These are phyloP conservation scores for Crotalaria pallida DNA, from an alignment of 306 rosid genomes.

Conservation along the genomic window DNA sequence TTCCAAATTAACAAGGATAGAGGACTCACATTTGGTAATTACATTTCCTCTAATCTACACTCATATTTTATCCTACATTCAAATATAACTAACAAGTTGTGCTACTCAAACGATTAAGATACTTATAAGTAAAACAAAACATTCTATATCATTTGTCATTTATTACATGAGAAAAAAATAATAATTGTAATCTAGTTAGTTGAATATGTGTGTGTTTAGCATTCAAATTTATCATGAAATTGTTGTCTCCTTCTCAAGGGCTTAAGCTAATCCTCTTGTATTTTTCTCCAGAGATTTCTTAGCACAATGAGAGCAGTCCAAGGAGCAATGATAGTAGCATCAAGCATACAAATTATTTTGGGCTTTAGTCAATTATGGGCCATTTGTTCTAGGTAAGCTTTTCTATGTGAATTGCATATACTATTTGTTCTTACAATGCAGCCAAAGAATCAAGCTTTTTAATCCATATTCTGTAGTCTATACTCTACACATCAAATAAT, in stretches of 20 bases:
- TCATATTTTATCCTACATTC: not conserved
- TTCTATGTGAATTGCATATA: constrained; percentile 4
- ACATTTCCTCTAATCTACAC: constrained; percentile 4
- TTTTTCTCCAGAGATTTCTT: constrained; percentile 66
- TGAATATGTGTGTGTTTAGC: not conserved
- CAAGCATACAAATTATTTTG: constrained; percentile 89
- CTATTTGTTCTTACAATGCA: not conserved
- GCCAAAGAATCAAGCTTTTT: not conserved
- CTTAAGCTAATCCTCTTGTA: constrained; percentile 4
- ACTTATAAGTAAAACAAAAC: not conserved
- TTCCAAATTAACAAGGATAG: constrained; percentile 52
- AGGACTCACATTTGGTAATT: constrained; percentile 71
- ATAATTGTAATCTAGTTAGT: not conserved
- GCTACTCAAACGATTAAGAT: not conserved
- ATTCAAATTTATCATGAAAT: not conserved
- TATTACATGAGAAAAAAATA: not conserved
- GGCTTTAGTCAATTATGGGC: constrained; percentile 98
- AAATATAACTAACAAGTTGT: not conserved
- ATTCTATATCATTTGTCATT: not conserved
- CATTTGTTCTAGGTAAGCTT: constrained; percentile 81
- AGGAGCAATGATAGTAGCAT: constrained; percentile 85
- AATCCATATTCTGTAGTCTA: not conserved
- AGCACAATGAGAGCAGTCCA: constrained; percentile 94
- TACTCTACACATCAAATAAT: constrained; percentile 4
- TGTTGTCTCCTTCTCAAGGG: not conserved